phyloP scores from a whole-genome alignment of 306 rosid species.

The Cicer pinnatifidum region DNA sequence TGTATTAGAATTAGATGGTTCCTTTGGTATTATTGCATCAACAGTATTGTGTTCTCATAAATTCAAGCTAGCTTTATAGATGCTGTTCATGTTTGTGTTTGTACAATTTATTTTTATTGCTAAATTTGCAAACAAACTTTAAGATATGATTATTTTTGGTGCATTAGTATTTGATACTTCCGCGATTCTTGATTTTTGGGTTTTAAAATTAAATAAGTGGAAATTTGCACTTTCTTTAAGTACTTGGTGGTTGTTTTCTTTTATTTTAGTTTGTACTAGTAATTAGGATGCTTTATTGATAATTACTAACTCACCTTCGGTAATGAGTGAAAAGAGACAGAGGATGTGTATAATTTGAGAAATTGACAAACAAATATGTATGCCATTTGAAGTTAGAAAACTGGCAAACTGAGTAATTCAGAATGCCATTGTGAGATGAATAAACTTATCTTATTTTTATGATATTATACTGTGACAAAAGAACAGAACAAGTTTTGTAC shows the following conservation, averaged over 20 bases:
- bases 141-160: background rate
- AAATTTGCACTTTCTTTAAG: background rate
- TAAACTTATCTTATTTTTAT: background rate
- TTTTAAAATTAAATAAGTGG: too few species aligned
- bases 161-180: background rate
- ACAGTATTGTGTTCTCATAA: background rate
- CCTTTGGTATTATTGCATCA: background rate
- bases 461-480: background rate
- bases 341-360: background rate
- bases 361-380: background rate
- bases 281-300: too few species aligned
- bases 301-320: too few species aligned
- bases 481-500: background rate
- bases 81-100: constrained; percentile 2
- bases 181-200: background rate
- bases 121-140: background rate
- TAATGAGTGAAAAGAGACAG: background rate
- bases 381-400: background rate
- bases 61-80: background rate
- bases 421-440: background rate
- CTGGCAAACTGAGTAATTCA: background rate
- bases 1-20: too few species aligned
- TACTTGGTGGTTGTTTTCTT: background rate
- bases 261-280: too few species aligned
- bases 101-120: background rate